Evolutionary conservation across 495 filamentous ascomycete genomes (phyloP).

Genomic region (Ascodesmis nigricans): DNA sequence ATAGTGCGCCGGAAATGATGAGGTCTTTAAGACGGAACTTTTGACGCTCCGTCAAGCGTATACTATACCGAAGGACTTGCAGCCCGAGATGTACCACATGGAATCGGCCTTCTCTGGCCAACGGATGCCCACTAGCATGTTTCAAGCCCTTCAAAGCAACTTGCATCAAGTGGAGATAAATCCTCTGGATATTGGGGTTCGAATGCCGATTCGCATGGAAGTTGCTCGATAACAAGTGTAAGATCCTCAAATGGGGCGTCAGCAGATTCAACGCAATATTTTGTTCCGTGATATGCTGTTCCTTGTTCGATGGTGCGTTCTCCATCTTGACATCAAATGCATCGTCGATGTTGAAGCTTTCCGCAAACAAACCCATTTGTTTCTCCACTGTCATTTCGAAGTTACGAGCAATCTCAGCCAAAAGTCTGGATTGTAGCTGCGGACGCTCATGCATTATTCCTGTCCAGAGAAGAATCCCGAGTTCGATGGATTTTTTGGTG

Average conservation of each 20-base stretch:
- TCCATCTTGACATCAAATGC: slow-evolving; percentile 82
- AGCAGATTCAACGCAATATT: slow-evolving; percentile 56
- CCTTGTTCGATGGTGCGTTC: slow-evolving; percentile 74
- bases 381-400: slow-evolving; percentile 68
- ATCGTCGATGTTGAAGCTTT: slow-evolving; percentile 54
- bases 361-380: slow-evolving; percentile 58
- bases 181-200: slow-evolving; percentile 51
- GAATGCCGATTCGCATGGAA: slow-evolving; percentile 75
- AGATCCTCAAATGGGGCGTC: slow-evolving; percentile 60
- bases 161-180: slow-evolving; percentile 58
- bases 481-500: slow-evolving; percentile 81
- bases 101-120: slow-evolving; percentile 77
- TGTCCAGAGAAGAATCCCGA: slow-evolving; percentile 87
- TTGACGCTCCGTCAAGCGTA: slow-evolving; percentile 30
- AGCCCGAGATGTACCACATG: slow-evolving; percentile 67
- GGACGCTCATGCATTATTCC: slow-evolving; percentile 95
- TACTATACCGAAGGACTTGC: slow-evolving; percentile 47
- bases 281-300: slow-evolving; percentile 47
- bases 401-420: slow-evolving; percentile 60
- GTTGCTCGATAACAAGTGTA: slow-evolving; percentile 81
- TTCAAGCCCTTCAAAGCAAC: slow-evolving; percentile 51
- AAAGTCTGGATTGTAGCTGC: slow-evolving; percentile 54
- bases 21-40: slow-evolving; percentile 69
- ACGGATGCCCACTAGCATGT: slow-evolving; percentile 50
- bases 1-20: slow-evolving; percentile 60